Evolutionary conservation across 148 eudicot genomes (phyloP), one percentile per base, ranked within the genome.

Genomic region (Dysphania ambrosioides): DNA sequence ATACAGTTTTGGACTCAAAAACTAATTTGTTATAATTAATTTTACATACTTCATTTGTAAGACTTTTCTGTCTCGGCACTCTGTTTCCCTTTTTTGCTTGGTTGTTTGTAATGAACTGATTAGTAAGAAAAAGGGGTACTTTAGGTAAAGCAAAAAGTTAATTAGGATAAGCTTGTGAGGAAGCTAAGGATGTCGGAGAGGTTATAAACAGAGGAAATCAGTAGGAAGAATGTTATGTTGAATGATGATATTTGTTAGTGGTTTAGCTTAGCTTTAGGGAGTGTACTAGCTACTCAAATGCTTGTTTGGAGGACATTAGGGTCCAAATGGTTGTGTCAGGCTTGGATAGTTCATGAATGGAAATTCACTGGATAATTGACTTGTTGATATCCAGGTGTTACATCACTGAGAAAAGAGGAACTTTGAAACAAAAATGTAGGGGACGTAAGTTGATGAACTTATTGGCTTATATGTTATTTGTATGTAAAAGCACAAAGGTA

Each of bases 41-140:
- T 23, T 62, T 58, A 49, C 19, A 27, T 24, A 79, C 61, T 55
- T 66, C 12, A 49, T 59, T 59, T 60, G 44, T 61, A 67, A 60
- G 11, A 58, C 8, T 35, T 59, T 66, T 72, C 60, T 78, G 34
- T 42, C 58, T 5, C 21, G 58, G 58, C 58, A 53, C 58, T 19
- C 29, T 63, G 67, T 51, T 53, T 51, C 56, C 18, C 61, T 66
- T 71, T 53, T 53, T 10, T 36, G 30, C 4, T 72, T 65, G 65
- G 27, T 64, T 38, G 29, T 32, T 9, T n/a, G n/a, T n/a, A n/a
- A n/a, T n/a, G n/a, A n/a, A n/a, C n/a, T n/a, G n/a, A n/a, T n/a
- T n/a, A n/a, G n/a, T n/a, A n/a, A n/a, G n/a, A n/a, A n/a, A n/a
- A n/a, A n/a, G n/a, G n/a, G n/a, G n/a, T n/a, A n/a, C n/a, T n/a